These are phyloP conservation scores for Zizania latifolia DNA, from an alignment of 176 grass and related monocot genomes.

Conservation along the genomic window DNA sequence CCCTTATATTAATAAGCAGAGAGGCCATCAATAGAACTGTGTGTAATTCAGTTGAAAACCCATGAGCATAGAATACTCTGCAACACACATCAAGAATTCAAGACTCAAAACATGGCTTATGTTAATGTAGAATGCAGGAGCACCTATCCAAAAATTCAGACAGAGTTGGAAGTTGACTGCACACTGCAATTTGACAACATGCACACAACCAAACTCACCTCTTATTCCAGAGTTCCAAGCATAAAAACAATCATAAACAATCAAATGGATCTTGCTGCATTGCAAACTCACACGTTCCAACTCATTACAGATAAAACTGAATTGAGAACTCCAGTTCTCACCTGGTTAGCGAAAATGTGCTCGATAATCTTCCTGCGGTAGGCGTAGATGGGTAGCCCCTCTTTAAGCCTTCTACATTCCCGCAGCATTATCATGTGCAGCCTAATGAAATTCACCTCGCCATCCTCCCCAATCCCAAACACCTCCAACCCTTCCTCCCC, in stretches of 20 bases:
- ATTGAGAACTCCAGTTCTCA: conserved; percentile 21
- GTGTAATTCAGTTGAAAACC: neutral
- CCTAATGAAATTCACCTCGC: conserved; percentile 44
- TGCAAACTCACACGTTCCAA: conserved; percentile 11
- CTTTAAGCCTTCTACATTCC: conserved; percentile 76
- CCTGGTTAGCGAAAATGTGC: conserved; percentile 64
- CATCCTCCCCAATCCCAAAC: conserved; percentile 28
- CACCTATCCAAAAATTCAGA: neutral
- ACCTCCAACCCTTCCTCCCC: conserved; percentile 30
- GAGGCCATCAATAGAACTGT: neutral
- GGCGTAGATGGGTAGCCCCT: conserved; percentile 70
- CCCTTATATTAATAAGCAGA: too few relatives aligned
- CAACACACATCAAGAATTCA: neutral
- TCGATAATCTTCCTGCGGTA: conserved; percentile 52
- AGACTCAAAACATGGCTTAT: neutral
- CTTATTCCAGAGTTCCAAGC: conserved; percentile 7
- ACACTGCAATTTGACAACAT: neutral
- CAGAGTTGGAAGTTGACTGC: neutral
- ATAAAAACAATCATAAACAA: neutral
- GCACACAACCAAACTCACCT: neutral
- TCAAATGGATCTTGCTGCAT: neutral
- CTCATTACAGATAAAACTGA: neutral
- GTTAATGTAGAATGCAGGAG: neutral
- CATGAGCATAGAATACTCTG: neutral
- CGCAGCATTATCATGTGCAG: conserved; percentile 54